Evolutionary conservation across 2,329 filamentous ascomycete species (phyloP), one percentile per base, ranked within the genome.

Genomic region (Aotearoamyces nothofagi): DNA sequence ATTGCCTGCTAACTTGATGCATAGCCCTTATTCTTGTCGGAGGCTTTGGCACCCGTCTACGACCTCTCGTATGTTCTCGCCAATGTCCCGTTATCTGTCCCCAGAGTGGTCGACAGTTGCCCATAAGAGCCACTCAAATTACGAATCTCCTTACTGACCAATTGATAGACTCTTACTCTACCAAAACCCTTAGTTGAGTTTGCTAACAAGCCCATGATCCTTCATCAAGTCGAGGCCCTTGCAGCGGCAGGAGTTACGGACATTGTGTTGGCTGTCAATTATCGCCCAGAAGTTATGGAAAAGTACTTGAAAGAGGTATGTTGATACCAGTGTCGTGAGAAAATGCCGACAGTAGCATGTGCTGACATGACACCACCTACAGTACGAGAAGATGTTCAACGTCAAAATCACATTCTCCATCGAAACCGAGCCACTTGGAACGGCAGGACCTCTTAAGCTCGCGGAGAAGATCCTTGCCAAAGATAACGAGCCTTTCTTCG

Each of bases 181-280:
- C 87, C 87, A 38, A 98, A 96, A 61, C 87, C 90, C 41, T 70
- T 98, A 44, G 90, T 98, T 50, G 87, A 98, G 62, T 98, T 98
- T 52, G 84, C 74, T 52, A 98, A 98, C 70, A 87, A 90, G 62
- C 90, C 86, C 54, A 98, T 98, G 87, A 96, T 98, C 57, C 69
- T 92, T 50, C 87, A 96, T 61, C 87, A 98, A 61, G 82, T 98
- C 47, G 84, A 94, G 62, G 84, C 83, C 42, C 70, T 98, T 43
- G 87, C 90, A 44, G 78, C 76, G 35, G 87, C 84, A 34, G 87
- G 87, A 54, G 90, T 96, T 41, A 96, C 83, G 38, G 86, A 96
- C 61, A 92, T 98, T 49, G 87, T 98, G 32, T 73, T 98, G 33
- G 87, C 90, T 37, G 90, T 98, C 57, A 98, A 98, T 70, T 98